Conservation (phyloP, 768 basidiomycete species). For the Cantharellus anzutake region DNA sequence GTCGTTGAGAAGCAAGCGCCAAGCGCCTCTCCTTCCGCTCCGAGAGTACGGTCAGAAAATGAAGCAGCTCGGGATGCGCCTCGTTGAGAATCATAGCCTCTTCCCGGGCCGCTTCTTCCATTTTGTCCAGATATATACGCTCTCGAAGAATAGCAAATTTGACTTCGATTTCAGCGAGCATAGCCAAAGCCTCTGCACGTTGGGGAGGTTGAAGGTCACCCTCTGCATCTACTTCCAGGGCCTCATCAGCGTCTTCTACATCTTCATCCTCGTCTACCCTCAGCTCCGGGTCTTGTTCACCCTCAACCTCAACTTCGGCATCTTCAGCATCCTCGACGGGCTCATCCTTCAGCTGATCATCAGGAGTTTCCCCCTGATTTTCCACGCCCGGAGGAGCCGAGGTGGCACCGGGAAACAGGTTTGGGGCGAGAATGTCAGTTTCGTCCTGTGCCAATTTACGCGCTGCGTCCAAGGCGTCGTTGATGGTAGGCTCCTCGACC, state of each 20-base stretch:
- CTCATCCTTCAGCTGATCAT: conserved; percentile 18
- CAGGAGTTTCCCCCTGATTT: conserved; percentile 7
- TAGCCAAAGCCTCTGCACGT: conserved; percentile 74
- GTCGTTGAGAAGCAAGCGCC: conserved; percentile 58
- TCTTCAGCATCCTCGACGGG: neutral
- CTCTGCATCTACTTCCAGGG: conserved; percentile 21
- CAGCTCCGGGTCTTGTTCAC: conserved; percentile 8
- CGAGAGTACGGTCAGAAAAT: conserved; percentile 61
- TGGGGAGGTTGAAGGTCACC: conserved; percentile 60
- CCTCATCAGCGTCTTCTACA: conserved; percentile 22
- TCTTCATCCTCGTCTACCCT: conserved; percentile 15
- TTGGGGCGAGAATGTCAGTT: conserved; percentile 2
- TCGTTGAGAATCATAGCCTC: conserved; percentile 63
- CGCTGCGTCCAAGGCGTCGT: neutral
- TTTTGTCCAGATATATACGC: conserved; percentile 79
- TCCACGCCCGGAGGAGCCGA: neutral
- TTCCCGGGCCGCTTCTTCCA: conserved; percentile 81
- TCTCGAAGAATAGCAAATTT: conserved; percentile 80
- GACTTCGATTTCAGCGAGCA: conserved; percentile 76
- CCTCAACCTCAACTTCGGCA: conserved; percentile 12
- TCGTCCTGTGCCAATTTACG: conserved; percentile 8
- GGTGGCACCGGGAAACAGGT: neutral
- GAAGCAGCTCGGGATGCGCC: conserved; percentile 76
- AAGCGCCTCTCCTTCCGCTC: conserved; percentile 65
- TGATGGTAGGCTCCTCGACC: neutral